Evolutionary conservation across 768 basidiomycete species (phyloP), one percentile per base, ranked within the genome.

Genomic region (Boletus reticuloceps): DNA sequence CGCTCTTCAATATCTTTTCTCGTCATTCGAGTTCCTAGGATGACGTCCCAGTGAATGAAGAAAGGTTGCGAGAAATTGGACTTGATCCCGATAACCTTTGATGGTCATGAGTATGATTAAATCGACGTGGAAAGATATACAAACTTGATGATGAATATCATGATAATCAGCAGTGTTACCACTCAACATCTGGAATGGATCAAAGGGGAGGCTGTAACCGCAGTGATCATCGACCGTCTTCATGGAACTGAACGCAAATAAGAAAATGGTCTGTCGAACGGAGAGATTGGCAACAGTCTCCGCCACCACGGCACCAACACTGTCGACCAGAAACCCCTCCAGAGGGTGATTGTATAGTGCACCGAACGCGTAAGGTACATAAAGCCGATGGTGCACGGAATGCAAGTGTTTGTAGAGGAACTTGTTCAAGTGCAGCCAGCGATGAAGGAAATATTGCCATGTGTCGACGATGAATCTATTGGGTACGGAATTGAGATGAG

Each of bases 171-270:
- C 89, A 69, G 93, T 97, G 69, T 99, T 99, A 5, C 79, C 74
- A 47, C 86, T 90, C 52, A 98, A 58, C 65, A 91, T 65, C 71
- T 98, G 96, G 27, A 94, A 73, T 1, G 95, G 97, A 65, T 99
- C 97, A 73, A 88, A 96, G 43, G 94, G 93, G 13, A 98, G 72
- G 31, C 71, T 77, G 68, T 96, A 98, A 4, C 94, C 95, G 56
- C 93, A 96, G 69, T 97, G 95, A 68, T 96, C 94, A 62, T 97
- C 94, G 46, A 97, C 92, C 2, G 95, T 96, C 77, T 98, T 98
- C 58, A 91, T 71, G 2, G 89, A 90, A 14, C 91, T 89, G 56
- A 98, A 73, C 4, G 74, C 76, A 69, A 98, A 99, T 50, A 98
- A 78, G 47, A 98, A 62, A 56, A 83, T 83, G 20, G 92, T 85